Base-by-base conservation (phyloP, 2,329 filamentous ascomycete genomes). In the Paraphaeosphaeria sporulosa region DNA sequence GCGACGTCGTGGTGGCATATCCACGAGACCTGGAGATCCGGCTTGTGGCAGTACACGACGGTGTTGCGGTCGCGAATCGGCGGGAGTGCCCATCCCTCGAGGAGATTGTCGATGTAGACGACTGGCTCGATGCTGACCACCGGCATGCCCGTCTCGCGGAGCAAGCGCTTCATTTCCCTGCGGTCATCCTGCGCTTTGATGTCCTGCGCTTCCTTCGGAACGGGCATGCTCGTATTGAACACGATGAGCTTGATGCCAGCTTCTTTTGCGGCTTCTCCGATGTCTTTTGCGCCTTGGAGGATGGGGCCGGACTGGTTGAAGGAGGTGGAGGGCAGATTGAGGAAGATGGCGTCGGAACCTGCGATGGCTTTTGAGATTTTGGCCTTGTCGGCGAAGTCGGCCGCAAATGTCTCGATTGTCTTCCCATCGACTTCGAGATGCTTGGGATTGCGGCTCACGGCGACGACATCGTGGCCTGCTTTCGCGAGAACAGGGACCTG, bases 1-100 rank as follows among this genome's bases (percentile, higher is more conserved):
- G 76, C 78, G 17, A 79, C 64, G 58, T 80, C 77, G 49, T 79
- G 66, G 44, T 80, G 77, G 61, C 77, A 78, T 55, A 79, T 79
- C 78, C 78, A 80, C 1, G 72, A 76, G 2, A 77, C 77, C 23
- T 73, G 67, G 6, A 80, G 71, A 5, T 66, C 59, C 0, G 76
- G 75, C 53, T 77, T 77, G 68, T 79, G 77, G 64, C 78, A 80
- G 63, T 80, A 80, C 2, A 78, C 71, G 27, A 80, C 62, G 0
- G 73, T 78, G 12, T 76, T 66, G 10, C 62, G 59, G 55, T 79
- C 76, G 2, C 71, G 65, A 23, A 80, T 73, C 0, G 76, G 73
- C 1, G 73, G 71, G 13, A 77, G 61, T 4, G 77, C 76, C 78
- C 78, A 79, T 36, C 78, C 78, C 62, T 79, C 76, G 9, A 79